A percentile compares a stretch with the other conserved stretches of the same genome.
These are phyloP conservation scores for Carnegiea gigantea DNA, from an alignment of 179 eudicot species.

Conservation along the genomic window DNA sequence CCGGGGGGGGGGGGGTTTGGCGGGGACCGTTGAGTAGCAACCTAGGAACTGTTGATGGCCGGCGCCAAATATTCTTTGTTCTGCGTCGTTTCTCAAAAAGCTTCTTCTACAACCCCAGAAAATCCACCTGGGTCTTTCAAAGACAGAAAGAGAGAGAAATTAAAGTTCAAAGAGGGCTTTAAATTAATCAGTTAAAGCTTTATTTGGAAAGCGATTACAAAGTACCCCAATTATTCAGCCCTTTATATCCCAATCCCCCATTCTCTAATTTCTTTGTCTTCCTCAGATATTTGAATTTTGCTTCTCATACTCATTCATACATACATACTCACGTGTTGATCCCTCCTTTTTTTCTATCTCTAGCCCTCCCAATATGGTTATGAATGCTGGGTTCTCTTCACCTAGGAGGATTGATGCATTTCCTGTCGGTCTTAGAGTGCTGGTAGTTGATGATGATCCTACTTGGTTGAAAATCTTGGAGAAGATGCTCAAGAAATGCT, in stretches of 20 bases:
- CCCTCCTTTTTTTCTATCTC: not conserved
- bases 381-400: slow-evolving; percentile 65
- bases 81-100: slow-evolving; percentile 29
- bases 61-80: slow-evolving; percentile 51
- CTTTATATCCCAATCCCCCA: slow-evolving; percentile 16
- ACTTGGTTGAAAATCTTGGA: slow-evolving; percentile 83
- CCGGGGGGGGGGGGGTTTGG: slow-evolving; percentile 8
- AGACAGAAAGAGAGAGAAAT: not conserved
- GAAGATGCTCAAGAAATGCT: slow-evolving; percentile 91
- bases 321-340: slow-evolving; percentile 12
- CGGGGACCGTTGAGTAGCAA: slow-evolving; percentile 31
- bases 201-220: slow-evolving; percentile 17
- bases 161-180: not conserved
- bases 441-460: slow-evolving; percentile 90
- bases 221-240: slow-evolving; percentile 19
- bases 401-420: slow-evolving; percentile 62
- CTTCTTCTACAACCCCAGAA: not conserved
- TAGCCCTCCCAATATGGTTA: slow-evolving; percentile 14
- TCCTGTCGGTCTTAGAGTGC: slow-evolving; percentile 81
- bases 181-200: not conserved
- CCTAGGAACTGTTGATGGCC: slow-evolving; percentile 28
- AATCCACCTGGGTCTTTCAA: not conserved
- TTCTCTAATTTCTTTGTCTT: slow-evolving; percentile 7
- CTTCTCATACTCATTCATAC: not conserved
- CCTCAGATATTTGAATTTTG: slow-evolving; percentile 19